Conservation (phyloP, 495 filamentous ascomycete genomes). For the Tricharina praecox region DNA sequence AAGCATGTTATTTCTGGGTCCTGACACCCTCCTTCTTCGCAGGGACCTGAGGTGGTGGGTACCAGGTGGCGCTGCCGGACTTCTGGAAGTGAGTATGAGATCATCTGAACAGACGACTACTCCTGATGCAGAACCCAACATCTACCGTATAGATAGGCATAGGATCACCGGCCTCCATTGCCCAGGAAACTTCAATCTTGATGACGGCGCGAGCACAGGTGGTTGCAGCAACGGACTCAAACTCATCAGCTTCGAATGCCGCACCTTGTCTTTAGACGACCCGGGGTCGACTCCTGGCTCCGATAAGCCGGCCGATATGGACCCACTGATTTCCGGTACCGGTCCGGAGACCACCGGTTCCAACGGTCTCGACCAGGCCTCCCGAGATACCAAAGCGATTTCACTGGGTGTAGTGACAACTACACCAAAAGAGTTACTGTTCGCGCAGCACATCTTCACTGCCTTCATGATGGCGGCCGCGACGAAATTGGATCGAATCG, state of each 20-base stretch:
- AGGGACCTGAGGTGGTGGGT: conserved; percentile 12
- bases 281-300: too few species aligned
- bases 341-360: too few species aligned
- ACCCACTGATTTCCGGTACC: too few species aligned
- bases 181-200: too few species aligned
- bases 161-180: background rate
- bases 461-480: conserved; percentile 9
- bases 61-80: background rate
- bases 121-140: too few species aligned
- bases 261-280: too few species aligned
- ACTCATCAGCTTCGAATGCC: too few species aligned
- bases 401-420: background rate
- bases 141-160: background rate
- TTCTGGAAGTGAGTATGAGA: background rate
- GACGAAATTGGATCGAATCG: background rate
- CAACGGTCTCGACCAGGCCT: too few species aligned
- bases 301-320: too few species aligned
- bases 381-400: background rate
- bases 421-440: background rate
- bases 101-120: too few species aligned
- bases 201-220: too few species aligned
- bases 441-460: conserved; percentile 16
- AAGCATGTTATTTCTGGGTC: conserved; percentile 4
- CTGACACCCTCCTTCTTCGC: background rate
- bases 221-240: too few species aligned